Evolutionary conservation across 2,329 filamentous ascomycete species (phyloP).

Genomic region (Colletotrichum spinosum): DNA sequence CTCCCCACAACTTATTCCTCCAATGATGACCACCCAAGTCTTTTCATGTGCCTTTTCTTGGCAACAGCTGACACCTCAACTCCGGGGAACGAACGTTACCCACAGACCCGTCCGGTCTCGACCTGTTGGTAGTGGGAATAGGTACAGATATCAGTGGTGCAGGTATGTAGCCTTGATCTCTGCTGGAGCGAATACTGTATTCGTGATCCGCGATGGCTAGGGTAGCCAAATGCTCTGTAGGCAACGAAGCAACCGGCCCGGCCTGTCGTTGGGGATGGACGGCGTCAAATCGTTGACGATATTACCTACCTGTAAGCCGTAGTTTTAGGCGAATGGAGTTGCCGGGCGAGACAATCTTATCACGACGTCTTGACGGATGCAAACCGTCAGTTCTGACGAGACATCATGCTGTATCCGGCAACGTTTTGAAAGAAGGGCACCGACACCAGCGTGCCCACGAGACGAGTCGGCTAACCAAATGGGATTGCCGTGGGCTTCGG

Average conservation of each 20-base stretch:
- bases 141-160: too few relatives aligned
- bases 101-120: slow-evolving; percentile 10
- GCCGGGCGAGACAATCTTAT: too few relatives aligned
- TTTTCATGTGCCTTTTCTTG: slow-evolving; percentile 1
- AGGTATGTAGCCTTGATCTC: too few relatives aligned
- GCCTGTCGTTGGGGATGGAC: too few relatives aligned
- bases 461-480: slow-evolving; percentile 6
- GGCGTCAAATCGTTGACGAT: too few relatives aligned
- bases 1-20: slow-evolving; percentile 13
- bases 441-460: background rate
- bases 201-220: too few relatives aligned
- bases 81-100: slow-evolving; percentile 1
- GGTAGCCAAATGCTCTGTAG: too few relatives aligned
- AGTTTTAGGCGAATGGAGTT: too few relatives aligned
- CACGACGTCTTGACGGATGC: background rate
- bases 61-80: slow-evolving; percentile 14
- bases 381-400: background rate
- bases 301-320: too few relatives aligned
- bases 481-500: slow-evolving; percentile 6
- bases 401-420: slow-evolving; percentile 4
- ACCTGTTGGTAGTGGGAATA: too few relatives aligned
- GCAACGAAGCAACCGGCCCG: too few relatives aligned
- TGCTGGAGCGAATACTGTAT: too few relatives aligned
- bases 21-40: background rate
- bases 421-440: background rate